phyloP scores from a whole-genome alignment of 2,329 filamentous ascomycete species.

The Alternaria arborescens region DNA sequence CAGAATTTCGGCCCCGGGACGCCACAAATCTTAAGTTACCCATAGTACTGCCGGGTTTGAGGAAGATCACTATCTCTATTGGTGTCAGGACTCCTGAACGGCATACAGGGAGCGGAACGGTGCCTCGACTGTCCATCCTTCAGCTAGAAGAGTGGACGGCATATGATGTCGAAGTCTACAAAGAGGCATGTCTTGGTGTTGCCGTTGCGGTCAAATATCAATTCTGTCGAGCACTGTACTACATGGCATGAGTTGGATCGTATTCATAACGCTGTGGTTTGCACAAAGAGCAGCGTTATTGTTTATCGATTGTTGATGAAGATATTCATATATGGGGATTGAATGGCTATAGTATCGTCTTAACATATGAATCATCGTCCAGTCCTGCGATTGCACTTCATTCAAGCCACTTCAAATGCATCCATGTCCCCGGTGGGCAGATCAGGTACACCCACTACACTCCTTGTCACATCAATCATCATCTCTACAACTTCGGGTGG shows the following conservation, averaged over 20 bases:
- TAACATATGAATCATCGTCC: not conserved
- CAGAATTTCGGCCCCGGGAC: not conserved
- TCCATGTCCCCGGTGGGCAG: conserved; percentile 44
- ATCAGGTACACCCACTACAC: conserved; percentile 34
- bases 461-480: conserved; percentile 41
- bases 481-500: conserved; percentile 36
- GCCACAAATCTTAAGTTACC: not conserved
- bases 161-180: not conserved
- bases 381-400: not conserved
- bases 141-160: not conserved
- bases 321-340: not conserved
- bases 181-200: not conserved
- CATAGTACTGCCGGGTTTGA: not conserved
- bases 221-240: not conserved
- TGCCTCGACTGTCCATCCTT: not conserved
- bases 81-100: not conserved
- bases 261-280: not conserved
- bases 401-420: conserved; percentile 34
- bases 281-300: not conserved
- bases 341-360: not conserved
- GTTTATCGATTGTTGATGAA: not conserved
- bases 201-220: not conserved
- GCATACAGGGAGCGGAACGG: not conserved
- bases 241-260: not conserved
- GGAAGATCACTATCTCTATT: not conserved